A percentile compares a stretch with the other conserved stretches of the same genome.
These are phyloP conservation scores for Candida albicans DNA, from an alignment of 1,139 yeast genomes.

Conservation along the genomic window DNA sequence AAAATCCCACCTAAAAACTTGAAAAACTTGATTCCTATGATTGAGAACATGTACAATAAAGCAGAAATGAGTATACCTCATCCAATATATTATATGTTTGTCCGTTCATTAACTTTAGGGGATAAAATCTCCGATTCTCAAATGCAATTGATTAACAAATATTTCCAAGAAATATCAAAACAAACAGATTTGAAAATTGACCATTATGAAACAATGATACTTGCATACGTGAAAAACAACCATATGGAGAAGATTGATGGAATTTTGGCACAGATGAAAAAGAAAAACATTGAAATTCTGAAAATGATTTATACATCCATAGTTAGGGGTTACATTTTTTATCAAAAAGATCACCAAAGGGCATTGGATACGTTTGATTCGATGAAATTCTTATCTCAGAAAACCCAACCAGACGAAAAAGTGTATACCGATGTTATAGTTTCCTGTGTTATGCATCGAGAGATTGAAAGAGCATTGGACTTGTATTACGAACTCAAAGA, in stretches of 20 bases:
- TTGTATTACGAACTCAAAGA: conserved; percentile 68
- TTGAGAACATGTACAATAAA: conserved; percentile 34
- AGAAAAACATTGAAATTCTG: conserved; percentile 51
- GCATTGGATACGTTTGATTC: conserved; percentile 79
- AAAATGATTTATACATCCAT: conserved; percentile 62
- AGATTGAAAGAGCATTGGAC: conserved; percentile 74
- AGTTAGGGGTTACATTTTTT: conserved; percentile 62
- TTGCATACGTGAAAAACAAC: conserved; percentile 40
- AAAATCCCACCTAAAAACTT: conserved; percentile 44
- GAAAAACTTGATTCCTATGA: conserved; percentile 31
- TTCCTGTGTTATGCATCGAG: conserved; percentile 59
- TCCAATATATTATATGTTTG: conserved; percentile 43
- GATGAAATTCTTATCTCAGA: conserved; percentile 73
- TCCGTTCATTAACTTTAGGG: conserved; percentile 40
- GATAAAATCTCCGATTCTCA: conserved; percentile 22
- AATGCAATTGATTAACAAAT: conserved; percentile 25
- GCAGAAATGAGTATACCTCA: conserved; percentile 34
- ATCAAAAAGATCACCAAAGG: conserved; percentile 51
- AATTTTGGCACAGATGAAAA: conserved; percentile 50
- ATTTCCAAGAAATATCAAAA: conserved; percentile 17
- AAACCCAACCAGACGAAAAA: conserved; percentile 62
- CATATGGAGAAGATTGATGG: conserved; percentile 34
- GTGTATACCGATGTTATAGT: conserved; percentile 74
- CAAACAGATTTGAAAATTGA: conserved; percentile 12
- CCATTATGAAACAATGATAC: conserved; percentile 34